Conservation (phyloP, 169 alveolate genomes). For the Eimeria necatrix region DNA sequence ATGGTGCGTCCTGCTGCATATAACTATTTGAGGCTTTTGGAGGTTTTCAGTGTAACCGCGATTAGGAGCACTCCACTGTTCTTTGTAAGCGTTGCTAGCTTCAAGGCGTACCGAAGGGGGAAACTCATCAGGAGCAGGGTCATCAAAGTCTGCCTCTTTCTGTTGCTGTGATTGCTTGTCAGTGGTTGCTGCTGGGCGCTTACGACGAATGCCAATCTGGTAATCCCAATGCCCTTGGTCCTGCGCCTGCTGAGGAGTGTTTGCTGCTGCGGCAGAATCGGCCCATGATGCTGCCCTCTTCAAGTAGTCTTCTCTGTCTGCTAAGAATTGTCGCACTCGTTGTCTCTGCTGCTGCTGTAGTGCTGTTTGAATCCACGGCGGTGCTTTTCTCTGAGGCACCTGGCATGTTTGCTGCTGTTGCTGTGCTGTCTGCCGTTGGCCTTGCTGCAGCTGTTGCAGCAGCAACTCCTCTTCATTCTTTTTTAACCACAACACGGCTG, state of each 20-base stretch:
- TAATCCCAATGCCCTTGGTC: neutral
- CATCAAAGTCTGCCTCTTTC: conserved; percentile 33
- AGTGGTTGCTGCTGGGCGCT: conserved; percentile 25
- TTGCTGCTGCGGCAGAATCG: neutral
- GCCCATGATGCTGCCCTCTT: neutral
- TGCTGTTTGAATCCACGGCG: conserved; percentile 52
- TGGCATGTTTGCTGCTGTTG: conserved; percentile 17
- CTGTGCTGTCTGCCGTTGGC: conserved; percentile 7
- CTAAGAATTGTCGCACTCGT: conserved; percentile 16
- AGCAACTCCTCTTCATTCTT: conserved; percentile 43
- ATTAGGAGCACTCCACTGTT: neutral
- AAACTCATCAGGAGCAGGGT: conserved; percentile 58
- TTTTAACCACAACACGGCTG: conserved; percentile 69
- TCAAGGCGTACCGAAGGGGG: neutral
- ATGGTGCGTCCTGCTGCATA: conserved; percentile 87
- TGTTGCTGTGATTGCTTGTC: conserved; percentile 50
- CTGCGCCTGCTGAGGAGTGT: conserved; percentile 32
- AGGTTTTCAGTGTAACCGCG: neutral
- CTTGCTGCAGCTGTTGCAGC: conserved; percentile 41
- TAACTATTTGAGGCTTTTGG: conserved; percentile 82
- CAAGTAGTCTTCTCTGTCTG: conserved; percentile 33
- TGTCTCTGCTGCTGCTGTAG: conserved; percentile 57
- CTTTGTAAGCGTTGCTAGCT: neutral
- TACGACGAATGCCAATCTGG: neutral
- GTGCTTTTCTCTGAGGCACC: neutral